phyloP scores from a whole-genome alignment of 768 basidiomycete species.

The Strobilomyces dryophilus region DNA sequence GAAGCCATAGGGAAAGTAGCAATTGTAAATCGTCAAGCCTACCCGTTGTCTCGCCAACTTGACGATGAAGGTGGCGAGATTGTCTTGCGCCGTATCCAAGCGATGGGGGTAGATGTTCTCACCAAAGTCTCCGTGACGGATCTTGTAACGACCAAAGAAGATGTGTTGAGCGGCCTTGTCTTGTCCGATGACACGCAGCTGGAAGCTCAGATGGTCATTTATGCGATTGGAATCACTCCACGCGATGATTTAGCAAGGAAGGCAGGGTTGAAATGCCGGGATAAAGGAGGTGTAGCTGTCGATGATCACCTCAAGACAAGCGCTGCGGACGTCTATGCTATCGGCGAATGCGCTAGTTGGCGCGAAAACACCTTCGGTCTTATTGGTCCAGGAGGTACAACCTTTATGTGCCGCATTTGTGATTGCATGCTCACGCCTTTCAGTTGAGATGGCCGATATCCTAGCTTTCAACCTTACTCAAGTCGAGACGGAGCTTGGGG shows the following conservation, averaged over 20 bases:
- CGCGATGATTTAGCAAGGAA: conserved; percentile 61
- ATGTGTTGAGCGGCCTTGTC: conserved; percentile 44
- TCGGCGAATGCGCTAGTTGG: conserved; percentile 77
- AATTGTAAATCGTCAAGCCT: conserved; percentile 49
- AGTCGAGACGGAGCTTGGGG: conserved; percentile 39
- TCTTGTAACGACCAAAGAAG: conserved; percentile 35
- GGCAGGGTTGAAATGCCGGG: conserved; percentile 47
- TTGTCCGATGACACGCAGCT: conserved; percentile 45
- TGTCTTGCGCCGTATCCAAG: conserved; percentile 54
- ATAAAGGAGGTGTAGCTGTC: conserved; percentile 55
- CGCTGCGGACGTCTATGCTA: conserved; percentile 58
- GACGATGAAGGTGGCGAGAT: conserved; percentile 57
- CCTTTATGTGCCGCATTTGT: neutral
- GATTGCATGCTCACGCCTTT: neutral
- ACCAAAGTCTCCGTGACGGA: conserved; percentile 37
- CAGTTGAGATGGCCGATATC: conserved; percentile 71
- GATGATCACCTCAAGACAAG: conserved; percentile 55
- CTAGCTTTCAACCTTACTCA: conserved; percentile 69
- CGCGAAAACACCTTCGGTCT: conserved; percentile 64
- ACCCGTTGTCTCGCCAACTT: conserved; percentile 56
- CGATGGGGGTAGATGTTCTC: conserved; percentile 54
- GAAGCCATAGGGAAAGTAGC: conserved; percentile 42
- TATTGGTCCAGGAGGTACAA: conserved; percentile 60
- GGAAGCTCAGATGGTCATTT: conserved; percentile 54
- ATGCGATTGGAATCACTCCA: conserved; percentile 67